phyloP scores from a whole-genome alignment of 1,139 yeast genomes.

The Pichiaceae sp. region DNA sequence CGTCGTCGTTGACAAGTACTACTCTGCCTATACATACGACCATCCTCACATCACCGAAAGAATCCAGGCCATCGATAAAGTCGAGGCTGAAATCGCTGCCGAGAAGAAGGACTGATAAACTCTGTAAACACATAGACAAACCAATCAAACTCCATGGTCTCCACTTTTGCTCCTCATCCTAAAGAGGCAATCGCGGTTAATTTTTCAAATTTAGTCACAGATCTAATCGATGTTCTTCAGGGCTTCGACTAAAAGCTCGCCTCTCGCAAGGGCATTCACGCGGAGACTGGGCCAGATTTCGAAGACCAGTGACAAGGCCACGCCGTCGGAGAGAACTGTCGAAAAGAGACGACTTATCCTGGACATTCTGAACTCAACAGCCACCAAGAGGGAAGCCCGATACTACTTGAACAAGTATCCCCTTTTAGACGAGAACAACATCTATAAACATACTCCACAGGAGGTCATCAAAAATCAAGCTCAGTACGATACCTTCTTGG shows the following conservation, averaged over 20 bases:
- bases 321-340: background rate
- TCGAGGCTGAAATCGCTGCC: conserved; percentile 28
- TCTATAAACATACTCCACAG: conserved; percentile 13
- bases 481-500: conserved; percentile 30
- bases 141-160: no score
- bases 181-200: conserved; percentile 12
- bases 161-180: background rate
- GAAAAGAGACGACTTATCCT: conserved; percentile 49
- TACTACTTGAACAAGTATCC: conserved; percentile 56
- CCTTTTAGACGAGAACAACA: conserved; percentile 28
- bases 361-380: conserved; percentile 63
- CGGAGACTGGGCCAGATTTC: no score
- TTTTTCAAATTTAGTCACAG: background rate
- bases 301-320: no score
- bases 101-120: conserved; percentile 7
- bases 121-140: background rate
- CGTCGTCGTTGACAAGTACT: conserved; percentile 82
- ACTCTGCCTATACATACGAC: conserved; percentile 79
- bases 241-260: no score
- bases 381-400: conserved; percentile 68
- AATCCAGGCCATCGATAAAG: conserved; percentile 46
- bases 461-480: conserved; percentile 14
- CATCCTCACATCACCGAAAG: conserved; percentile 92
- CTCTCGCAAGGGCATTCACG: no score
- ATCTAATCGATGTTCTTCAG: background rate